Evolutionary conservation across 2,329 filamentous ascomycete genomes (phyloP).

Genomic region (Paracoccidioides lutzii): DNA sequence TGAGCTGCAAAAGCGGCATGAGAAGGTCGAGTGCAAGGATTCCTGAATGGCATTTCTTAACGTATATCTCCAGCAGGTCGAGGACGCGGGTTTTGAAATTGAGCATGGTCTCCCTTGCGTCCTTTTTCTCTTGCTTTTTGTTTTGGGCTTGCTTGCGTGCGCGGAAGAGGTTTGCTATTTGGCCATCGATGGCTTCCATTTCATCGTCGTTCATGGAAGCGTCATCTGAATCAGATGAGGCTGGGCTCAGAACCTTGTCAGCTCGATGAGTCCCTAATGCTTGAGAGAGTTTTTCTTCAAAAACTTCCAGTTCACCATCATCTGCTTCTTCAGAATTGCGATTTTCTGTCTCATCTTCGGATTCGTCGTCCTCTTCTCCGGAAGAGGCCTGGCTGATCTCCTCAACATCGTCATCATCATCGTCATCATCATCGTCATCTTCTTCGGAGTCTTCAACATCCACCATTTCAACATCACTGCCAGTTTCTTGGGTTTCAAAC

Average conservation of each 20-base stretch:
- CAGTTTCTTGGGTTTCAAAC: slow-evolving; percentile 56
- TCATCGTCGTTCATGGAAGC: slow-evolving; percentile 90
- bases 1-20: slow-evolving; percentile 61
- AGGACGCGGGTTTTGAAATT: slow-evolving; percentile 93
- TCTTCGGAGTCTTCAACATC: slow-evolving; percentile 14
- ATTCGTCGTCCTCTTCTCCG: slow-evolving; percentile 55
- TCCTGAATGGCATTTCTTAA: slow-evolving; percentile 62
- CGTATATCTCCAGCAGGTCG: slow-evolving; percentile 73
- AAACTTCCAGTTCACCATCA: slow-evolving; percentile 10
- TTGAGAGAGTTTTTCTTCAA: slow-evolving; percentile 51
- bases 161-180: slow-evolving; percentile 74
- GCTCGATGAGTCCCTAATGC: slow-evolving; percentile 58
- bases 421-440: slow-evolving; percentile 8
- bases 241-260: slow-evolving; percentile 43
- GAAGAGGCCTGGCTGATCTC: slow-evolving; percentile 34
- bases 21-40: slow-evolving; percentile 56
- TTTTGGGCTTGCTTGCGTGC: slow-evolving; percentile 54
- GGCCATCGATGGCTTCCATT: slow-evolving; percentile 78
- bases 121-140: slow-evolving; percentile 73
- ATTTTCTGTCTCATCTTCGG: slow-evolving; percentile 7
- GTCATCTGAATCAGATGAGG: slow-evolving; percentile 46
- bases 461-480: slow-evolving; percentile 20
- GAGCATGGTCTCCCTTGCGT: slow-evolving; percentile 76
- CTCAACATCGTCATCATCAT: slow-evolving; percentile 12
- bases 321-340: slow-evolving; percentile 15